Conservation (phyloP, 1,284 basidiomycete genomes). For the Puccinia triticina region DNA sequence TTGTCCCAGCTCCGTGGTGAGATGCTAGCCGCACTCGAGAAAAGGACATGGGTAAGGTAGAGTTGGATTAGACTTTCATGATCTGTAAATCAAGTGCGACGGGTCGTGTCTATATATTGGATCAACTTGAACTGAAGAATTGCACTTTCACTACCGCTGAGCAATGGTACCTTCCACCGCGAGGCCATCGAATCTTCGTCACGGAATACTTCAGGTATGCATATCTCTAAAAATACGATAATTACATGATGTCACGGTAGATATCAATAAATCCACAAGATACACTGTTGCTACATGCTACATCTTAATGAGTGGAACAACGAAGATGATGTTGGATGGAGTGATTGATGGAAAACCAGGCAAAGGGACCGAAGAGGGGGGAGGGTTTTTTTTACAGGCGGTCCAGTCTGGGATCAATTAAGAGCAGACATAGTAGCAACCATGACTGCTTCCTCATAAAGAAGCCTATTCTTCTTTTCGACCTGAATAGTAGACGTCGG, state of each 20-base stretch:
- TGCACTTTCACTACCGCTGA: too few relatives aligned
- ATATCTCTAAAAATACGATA: too few relatives aligned
- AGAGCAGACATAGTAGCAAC: constrained; percentile 17
- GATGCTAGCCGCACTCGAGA: too few relatives aligned
- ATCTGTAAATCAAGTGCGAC: too few relatives aligned
- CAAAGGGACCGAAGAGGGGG: neutral
- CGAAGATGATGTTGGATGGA: neutral
- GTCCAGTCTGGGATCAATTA: neutral
- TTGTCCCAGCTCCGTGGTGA: too few relatives aligned
- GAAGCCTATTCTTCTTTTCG: constrained; percentile 36
- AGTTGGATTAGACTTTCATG: too few relatives aligned
- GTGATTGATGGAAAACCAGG: neutral
- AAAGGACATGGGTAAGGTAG: too few relatives aligned
- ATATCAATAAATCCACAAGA: neutral
- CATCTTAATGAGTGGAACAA: neutral
- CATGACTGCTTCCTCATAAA: constrained; percentile 43
- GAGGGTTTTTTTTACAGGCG: neutral
- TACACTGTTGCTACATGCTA: neutral
- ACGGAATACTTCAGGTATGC: too few relatives aligned
- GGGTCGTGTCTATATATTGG: too few relatives aligned
- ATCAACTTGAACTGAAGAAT: too few relatives aligned
- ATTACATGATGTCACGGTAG: neutral
- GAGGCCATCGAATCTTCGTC: too few relatives aligned
- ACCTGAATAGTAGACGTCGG: constrained; percentile 17
- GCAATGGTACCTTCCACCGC: too few relatives aligned